Percentiles rank a stretch among this genome's conserved stretches.
These are phyloP conservation scores for Cymbidium sinense DNA, from an alignment of 106 monocot genomes.

Conservation along the genomic window DNA sequence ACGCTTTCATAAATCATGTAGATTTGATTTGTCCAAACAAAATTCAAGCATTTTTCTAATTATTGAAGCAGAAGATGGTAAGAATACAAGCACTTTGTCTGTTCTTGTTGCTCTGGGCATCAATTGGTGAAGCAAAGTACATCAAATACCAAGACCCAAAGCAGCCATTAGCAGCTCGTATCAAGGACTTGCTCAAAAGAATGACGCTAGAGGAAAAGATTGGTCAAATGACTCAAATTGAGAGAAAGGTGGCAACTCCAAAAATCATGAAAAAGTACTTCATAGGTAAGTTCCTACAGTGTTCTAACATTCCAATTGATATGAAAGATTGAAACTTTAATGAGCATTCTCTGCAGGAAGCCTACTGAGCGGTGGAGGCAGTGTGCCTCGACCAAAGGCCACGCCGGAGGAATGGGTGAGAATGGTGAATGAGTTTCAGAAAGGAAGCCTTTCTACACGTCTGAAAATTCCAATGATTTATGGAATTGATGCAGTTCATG, in stretches of 20 bases:
- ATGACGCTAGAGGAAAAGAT: conserved; percentile 79
- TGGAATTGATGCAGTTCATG: conserved; percentile 61
- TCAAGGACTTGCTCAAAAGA: conserved; percentile 31
- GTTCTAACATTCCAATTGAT: not conserved
- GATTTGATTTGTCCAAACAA: too few relatives aligned
- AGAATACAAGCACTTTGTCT: not conserved
- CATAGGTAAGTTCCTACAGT: conserved; percentile 24
- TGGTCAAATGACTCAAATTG: conserved; percentile 73
- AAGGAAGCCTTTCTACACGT: conserved; percentile 37
- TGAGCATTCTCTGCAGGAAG: conserved; percentile 17
- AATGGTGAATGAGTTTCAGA: conserved; percentile 49
- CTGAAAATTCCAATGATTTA: conserved; percentile 71
- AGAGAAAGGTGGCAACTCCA: conserved; percentile 35
- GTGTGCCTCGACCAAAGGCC: conserved; percentile 36
- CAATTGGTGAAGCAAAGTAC: conserved; percentile 23
- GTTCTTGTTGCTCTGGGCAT: conserved; percentile 21
- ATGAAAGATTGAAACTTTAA: not conserved
- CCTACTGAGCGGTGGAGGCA: conserved; percentile 58
- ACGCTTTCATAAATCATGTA: too few relatives aligned
- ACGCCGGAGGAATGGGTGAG: conserved; percentile 39
- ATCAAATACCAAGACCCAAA: conserved; percentile 48
- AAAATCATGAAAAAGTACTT: conserved; percentile 41
- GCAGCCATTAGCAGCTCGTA: conserved; percentile 27
- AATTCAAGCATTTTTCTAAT: too few relatives aligned
- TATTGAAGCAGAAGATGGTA: not conserved